Conservation (phyloP, 768 basidiomycete genomes). For the Psilocybe subaeruginosa region DNA sequence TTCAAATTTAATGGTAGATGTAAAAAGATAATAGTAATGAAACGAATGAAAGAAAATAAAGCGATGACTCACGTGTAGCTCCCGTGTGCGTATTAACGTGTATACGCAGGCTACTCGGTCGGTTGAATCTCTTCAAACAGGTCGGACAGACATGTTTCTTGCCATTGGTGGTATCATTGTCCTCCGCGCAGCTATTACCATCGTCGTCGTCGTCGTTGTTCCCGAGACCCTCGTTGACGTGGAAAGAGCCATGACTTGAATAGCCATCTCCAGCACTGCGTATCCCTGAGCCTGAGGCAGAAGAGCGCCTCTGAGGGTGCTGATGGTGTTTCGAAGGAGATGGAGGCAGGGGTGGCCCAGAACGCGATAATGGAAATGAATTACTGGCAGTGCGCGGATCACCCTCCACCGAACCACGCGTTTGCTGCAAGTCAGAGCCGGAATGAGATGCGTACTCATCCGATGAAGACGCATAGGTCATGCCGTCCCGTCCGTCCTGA, state of each 20-base stretch:
- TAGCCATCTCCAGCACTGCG: too few species aligned
- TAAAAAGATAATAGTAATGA: neutral
- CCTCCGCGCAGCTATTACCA: conserved; percentile 10
- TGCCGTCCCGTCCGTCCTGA: too few species aligned
- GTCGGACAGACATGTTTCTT: conserved; percentile 54
- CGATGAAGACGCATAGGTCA: too few species aligned
- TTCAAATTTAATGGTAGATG: neutral
- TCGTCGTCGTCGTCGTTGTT: conserved; percentile 26
- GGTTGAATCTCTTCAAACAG: conserved; percentile 68
- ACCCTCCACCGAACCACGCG: too few species aligned
- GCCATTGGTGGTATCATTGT: conserved; percentile 26
- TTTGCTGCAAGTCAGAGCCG: too few species aligned
- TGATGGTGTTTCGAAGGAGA: too few species aligned
- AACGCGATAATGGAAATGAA: too few species aligned
- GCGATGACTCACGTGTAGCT: conserved; percentile 57
- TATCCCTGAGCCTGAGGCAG: too few species aligned
- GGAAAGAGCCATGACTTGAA: neutral
- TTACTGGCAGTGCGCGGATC: too few species aligned
- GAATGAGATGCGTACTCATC: too few species aligned
- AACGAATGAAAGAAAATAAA: conserved; percentile 8
- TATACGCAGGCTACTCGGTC: conserved; percentile 67
- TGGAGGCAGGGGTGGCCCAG: too few species aligned
- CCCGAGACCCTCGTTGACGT: conserved; percentile 1
- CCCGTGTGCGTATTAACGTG: conserved; percentile 74
- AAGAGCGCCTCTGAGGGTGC: too few species aligned